Evolutionary conservation across 257 asterid genomes (phyloP), one percentile per base, ranked within the genome.

Genomic region (Capsicum rhomboideum): DNA sequence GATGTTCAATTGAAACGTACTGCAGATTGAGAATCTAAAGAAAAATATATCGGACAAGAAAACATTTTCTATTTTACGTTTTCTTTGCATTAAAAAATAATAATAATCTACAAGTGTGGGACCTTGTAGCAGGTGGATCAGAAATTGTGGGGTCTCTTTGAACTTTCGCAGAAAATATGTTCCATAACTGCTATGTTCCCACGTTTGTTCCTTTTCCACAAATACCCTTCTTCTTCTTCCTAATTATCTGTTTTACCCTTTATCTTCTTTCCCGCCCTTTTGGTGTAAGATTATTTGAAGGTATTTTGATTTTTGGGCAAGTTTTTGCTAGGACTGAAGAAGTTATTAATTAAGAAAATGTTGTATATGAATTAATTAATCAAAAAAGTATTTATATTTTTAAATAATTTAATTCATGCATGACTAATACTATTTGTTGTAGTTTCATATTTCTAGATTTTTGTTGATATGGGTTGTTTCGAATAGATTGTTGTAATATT

Each of bases 131-230:
- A 31, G 74, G 83, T 58, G 74, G 74, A 80, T 13, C 58, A 80
- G 53, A 58, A 80, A 80, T 12, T 54, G 23, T 58, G 55, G 83
- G 83, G 83, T 26, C 71, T 11, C 6, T 44, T 55, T 40, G 74
- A 58, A 53, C 71, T 80, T 77, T 77, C 63, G 63, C 81, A 77
- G 81, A 77, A 75, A 77, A 77, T 77, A 26, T 77, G 63, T 77
- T 50, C 61, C 81, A 2, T 50, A 77, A 4, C 21, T 46, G 81
- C 50, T 77, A 44, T 50, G 12, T 50, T 77, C 4, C n/a, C n/a
- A 50, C 16, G 44, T 75, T 75, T 49, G 17, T 26, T 71, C 10
- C 9, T 26, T 28, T 50, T 28, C 80, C 44, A 50, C 26, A 77
- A 77, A 77, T 50, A 17, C 63, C 63, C 63, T 77, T 77, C 8